Conservation (phyloP, 345 rosid genomes). For the Rhodomyrtus tomentosa region DNA sequence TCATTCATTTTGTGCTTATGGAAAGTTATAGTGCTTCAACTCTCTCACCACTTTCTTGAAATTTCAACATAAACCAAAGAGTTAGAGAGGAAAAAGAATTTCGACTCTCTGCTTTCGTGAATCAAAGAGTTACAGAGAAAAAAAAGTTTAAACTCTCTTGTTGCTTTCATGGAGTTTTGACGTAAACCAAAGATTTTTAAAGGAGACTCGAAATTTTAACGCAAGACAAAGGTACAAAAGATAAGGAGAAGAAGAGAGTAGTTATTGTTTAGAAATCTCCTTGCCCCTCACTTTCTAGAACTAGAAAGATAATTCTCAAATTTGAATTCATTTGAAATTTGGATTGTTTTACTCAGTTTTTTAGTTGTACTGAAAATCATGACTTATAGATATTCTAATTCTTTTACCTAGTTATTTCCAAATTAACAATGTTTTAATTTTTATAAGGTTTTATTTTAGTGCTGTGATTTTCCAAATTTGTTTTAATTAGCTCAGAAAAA, state of each 20-base stretch:
- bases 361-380: too few relatives aligned
- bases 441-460: too few relatives aligned
- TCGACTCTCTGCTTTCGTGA: neutral
- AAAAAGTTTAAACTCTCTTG: neutral
- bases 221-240: too few relatives aligned
- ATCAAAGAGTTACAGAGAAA: neutral
- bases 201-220: neutral
- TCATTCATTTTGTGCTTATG: neutral
- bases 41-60: too few relatives aligned
- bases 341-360: too few relatives aligned
- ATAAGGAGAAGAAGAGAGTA: neutral
- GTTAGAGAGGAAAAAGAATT: neutral
- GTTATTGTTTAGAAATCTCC: neutral
- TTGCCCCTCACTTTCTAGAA: neutral
- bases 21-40: neutral
- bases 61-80: neutral
- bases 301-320: too few relatives aligned
- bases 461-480: too few relatives aligned
- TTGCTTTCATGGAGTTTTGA: neutral
- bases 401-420: too few relatives aligned
- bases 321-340: too few relatives aligned
- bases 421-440: too few relatives aligned
- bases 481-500: too few relatives aligned
- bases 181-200: neutral
- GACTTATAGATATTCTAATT: too few relatives aligned